These are phyloP conservation scores for Phytophthora macrochlamydospora DNA, from an alignment of 352 stramenopile species.

Conservation along the genomic window DNA sequence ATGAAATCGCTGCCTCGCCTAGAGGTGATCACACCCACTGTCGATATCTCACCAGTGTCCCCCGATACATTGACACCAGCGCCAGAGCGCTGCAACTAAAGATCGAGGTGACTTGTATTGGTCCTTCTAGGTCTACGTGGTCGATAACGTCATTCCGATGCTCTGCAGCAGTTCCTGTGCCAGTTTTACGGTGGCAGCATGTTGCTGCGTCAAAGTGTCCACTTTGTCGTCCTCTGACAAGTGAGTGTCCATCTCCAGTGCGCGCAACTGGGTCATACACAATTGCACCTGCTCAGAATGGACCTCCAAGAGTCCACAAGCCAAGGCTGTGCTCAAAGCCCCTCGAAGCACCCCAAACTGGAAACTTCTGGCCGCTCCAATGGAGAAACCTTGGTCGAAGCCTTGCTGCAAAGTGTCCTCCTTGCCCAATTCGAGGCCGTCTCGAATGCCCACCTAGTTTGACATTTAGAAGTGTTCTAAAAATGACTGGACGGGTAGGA, in stretches of 20 bases:
- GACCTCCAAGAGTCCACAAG: slow-evolving; percentile 30
- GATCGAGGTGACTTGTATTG: too few relatives aligned
- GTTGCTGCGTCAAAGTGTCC: slow-evolving; percentile 1
- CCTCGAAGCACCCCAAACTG: slow-evolving; percentile 56
- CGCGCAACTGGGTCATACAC: slow-evolving; percentile 22
- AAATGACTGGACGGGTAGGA: background rate
- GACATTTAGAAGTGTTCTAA: slow-evolving; percentile 14
- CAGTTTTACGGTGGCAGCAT: slow-evolving; percentile 1
- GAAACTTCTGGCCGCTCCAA: slow-evolving; percentile 42
- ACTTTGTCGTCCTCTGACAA: slow-evolving; percentile 7
- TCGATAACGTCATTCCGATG: slow-evolving; percentile 12
- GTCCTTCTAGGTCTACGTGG: slow-evolving; percentile 8
- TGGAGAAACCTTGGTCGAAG: slow-evolving; percentile 64
- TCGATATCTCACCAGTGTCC: background rate
- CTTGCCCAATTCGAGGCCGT: slow-evolving; percentile 74
- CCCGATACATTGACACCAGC: too few relatives aligned
- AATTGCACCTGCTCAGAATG: background rate
- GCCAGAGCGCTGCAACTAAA: too few relatives aligned
- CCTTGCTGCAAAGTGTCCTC: slow-evolving; percentile 72
- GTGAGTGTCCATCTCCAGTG: slow-evolving; percentile 30
- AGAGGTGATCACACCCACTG: slow-evolving; percentile 12
- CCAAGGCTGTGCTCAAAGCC: slow-evolving; percentile 36
- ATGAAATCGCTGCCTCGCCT: slow-evolving; percentile 58
- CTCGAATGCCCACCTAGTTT: slow-evolving; percentile 62
- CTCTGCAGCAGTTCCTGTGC: slow-evolving; percentile 23